Conservation (phyloP, 495 filamentous ascomycete genomes). For the Podospora pseudopauciseta region DNA sequence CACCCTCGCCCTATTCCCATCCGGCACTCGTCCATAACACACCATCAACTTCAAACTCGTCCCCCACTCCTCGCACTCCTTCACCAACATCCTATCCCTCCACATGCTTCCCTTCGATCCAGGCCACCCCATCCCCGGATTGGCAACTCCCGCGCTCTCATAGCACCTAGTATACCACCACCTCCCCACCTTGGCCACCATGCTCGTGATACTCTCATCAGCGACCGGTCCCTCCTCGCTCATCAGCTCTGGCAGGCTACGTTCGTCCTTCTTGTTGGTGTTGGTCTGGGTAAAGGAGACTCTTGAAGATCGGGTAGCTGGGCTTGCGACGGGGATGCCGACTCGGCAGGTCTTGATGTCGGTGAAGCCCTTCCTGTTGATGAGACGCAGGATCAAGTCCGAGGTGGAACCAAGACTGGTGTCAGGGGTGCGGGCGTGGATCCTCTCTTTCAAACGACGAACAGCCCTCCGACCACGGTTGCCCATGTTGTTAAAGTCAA, state of each 20-base stretch:
- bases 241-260: slow-evolving; percentile 67
- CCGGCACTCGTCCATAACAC: slow-evolving; percentile 67
- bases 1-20: slow-evolving; percentile 34
- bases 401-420: slow-evolving; percentile 69
- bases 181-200: slow-evolving; percentile 84
- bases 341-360: slow-evolving; percentile 85
- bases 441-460: slow-evolving; percentile 69
- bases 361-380: slow-evolving; percentile 76
- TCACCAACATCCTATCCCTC: slow-evolving; percentile 68
- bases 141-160: slow-evolving; percentile 53
- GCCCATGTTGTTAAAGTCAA: slow-evolving; percentile 86
- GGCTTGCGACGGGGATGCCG: slow-evolving; percentile 81
- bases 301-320: slow-evolving; percentile 43
- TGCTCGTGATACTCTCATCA: slow-evolving; percentile 82
- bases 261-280: slow-evolving; percentile 44
- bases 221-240: slow-evolving; percentile 57
- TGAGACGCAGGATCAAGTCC: slow-evolving; percentile 70
- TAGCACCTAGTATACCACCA: slow-evolving; percentile 98
- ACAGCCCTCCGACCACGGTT: slow-evolving; percentile 70
- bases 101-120: slow-evolving; percentile 65
- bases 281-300: slow-evolving; percentile 12
- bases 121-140: slow-evolving; percentile 47
- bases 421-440: slow-evolving; percentile 55
- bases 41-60: slow-evolving; percentile 88
- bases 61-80: slow-evolving; percentile 80